Base-by-base conservation (phyloP, 371 early-diverging fungal species). In the Umbelopsis sp. region DNA sequence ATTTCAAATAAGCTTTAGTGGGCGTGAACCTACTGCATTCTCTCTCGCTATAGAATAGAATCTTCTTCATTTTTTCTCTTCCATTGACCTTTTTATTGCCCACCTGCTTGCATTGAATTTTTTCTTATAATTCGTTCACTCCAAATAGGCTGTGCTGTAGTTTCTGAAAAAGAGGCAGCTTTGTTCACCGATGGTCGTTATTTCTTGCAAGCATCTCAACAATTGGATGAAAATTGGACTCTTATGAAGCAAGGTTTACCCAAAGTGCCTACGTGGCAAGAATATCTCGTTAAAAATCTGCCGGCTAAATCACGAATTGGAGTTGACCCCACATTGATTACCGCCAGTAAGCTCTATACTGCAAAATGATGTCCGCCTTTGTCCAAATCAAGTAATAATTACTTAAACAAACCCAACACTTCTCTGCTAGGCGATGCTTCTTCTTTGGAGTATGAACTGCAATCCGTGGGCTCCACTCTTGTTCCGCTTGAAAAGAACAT, bases 111-210 rank as follows among this genome's bases (percentile, higher is more conserved):
- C 48, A 18, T 29, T 16, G 11, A 2, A 37, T 18, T 3, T 48
- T 7, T n/a, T 48, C 6, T 12, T 48, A 12, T n/a, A 48, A 8
- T 48, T 18, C 18, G 32, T 69, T 65, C 25, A 46, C 20, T 44
- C 20, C 44, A 20, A 37, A 5, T 69, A 87, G 89, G 93, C 22
- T 84, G 87, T 63, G 94, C 94, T 5, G 85, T 97, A 50, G 90
- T 96, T 24, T 88, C 93, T 12, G 53, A 73, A 24, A 84, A 87
- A 22, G 69, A 84, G 29, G 94, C 94, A 25, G 91, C 92, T 11
- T 83, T 99, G 63, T 98, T 97, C 82, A 99, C 99, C 11, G 99
- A 99, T 78, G 98, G 98, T 4, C 86, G 99, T 53, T 99, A 99
- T 88, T 99, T 95, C 81, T 79, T 99, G 68, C 99, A 99, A 83